Evolutionary conservation across 805 yeast genomes (phyloP), one percentile per base, ranked within the genome.

Genomic region (Candida lessepsii): DNA sequence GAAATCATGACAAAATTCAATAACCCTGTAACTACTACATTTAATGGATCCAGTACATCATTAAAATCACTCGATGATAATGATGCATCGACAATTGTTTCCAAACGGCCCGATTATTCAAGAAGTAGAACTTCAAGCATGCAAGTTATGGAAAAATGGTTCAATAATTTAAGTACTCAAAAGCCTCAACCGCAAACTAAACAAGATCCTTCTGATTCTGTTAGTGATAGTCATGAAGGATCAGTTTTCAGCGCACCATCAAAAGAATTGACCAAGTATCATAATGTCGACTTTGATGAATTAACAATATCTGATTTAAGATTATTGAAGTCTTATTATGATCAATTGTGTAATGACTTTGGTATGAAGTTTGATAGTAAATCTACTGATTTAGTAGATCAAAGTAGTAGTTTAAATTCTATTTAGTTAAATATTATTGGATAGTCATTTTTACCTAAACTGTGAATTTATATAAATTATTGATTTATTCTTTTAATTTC

Each of bases 111-210:
- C 4, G 65, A 60, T n/a, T 52, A 48, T 40, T 31, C 50, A 13
- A 38, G 70, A 23, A 49, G 54, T 19, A 54, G 72, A 46, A 60
- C 70, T 9, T 51, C 70, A 20, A 67, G 72, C 46, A 41, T 65
- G 16, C 73, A 67, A 42, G 56, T 68, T 13, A 65, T 68, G 68
- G 74, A 68, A 44, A 64, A 59, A 44, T 68, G 73, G 72, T 65
- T 68, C 42, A 63, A 57, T 46, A 67, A 65, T 47, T 46, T 68
- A 8, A 40, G 38, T 23, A 40, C 41, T 29, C 49, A 28, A 25
- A 28, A 37, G 16, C 26, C 28, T 14, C 11, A 31, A 9, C 10
- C 28, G 11, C 15, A 28, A 15, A 4, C 31, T 2, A 38, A 42
- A 35, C 25, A 24, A 26, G 46, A 40, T 5, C 27, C 34, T 9